Evolutionary conservation across 257 asterid genomes (phyloP).

Genomic region (Primulina eburnea): DNA sequence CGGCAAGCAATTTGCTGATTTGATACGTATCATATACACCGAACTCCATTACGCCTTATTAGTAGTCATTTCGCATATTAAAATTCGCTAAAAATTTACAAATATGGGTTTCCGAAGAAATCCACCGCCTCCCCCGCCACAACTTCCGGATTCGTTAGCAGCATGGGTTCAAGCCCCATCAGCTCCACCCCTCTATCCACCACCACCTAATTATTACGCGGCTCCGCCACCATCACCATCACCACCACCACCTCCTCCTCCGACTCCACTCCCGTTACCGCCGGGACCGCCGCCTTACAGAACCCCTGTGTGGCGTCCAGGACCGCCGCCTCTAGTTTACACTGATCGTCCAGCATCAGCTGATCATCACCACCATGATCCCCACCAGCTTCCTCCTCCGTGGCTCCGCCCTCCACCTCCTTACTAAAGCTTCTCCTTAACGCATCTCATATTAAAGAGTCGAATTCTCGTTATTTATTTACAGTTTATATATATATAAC

Average conservation of each 20-base stretch:
- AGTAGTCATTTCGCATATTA: not conserved
- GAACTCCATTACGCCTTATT: not conserved
- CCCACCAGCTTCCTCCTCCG: not conserved
- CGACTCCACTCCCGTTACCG: not conserved
- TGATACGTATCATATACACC: not conserved
- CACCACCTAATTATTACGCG: conserved; percentile 16
- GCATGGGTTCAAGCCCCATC: conserved; percentile 1
- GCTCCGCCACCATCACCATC: not conserved
- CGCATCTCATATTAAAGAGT: not conserved
- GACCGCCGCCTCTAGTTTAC: conserved; percentile 5
- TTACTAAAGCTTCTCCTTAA: not conserved
- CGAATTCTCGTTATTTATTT: not conserved
- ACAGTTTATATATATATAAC: not conserved
- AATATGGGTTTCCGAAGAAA: conserved; percentile 26
- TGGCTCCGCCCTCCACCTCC: not conserved
- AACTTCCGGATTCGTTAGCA: not conserved
- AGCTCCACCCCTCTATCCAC: conserved; percentile 16
- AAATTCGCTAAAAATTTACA: too few relatives aligned
- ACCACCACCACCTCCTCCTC: conserved; percentile 22
- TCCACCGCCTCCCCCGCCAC: conserved; percentile 3
- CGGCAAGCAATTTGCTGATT: not conserved
- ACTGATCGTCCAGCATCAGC: not conserved
- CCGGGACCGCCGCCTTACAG: conserved; percentile 8
- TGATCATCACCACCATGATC: not conserved
- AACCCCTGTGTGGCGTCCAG: not conserved